phyloP scores from a whole-genome alignment of 805 yeast species.

The Starmerella riodocensis region DNA sequence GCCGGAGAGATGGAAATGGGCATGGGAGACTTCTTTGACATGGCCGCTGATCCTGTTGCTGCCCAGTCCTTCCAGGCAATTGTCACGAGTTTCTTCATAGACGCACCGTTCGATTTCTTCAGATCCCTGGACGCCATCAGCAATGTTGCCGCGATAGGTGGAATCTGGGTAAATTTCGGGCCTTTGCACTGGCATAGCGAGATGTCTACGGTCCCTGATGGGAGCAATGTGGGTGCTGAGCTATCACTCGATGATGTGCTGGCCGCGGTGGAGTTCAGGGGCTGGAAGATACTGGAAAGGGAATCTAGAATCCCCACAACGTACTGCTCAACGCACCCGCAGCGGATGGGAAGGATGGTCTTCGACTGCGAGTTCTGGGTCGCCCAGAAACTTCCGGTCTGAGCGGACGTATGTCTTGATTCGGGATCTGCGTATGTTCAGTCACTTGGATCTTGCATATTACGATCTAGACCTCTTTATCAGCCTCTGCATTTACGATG shows the following conservation, averaged over 20 bases:
- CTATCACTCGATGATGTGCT: slow-evolving; percentile 43
- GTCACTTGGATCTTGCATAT: too few species aligned
- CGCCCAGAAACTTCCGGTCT: slow-evolving; percentile 29
- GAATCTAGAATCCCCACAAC: slow-evolving; percentile 36
- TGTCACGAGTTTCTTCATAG: slow-evolving; percentile 59
- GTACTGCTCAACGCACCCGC: slow-evolving; percentile 39
- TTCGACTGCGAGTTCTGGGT: slow-evolving; percentile 64
- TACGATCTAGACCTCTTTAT: too few species aligned
- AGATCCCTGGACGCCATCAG: slow-evolving; percentile 58
- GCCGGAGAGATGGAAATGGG: slow-evolving; percentile 45
- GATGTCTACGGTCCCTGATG: slow-evolving; percentile 27
- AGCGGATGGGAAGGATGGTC: slow-evolving; percentile 40
- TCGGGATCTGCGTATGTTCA: too few species aligned
- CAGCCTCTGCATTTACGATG: too few species aligned
- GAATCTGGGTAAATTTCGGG: slow-evolving; percentile 71
- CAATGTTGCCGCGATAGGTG: slow-evolving; percentile 33
- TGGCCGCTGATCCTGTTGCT: slow-evolving; percentile 41
- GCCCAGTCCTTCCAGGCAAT: slow-evolving; percentile 26
- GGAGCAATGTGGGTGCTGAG: slow-evolving; percentile 31
- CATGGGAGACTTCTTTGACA: slow-evolving; percentile 58
- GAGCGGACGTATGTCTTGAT: not conserved
- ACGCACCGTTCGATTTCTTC: slow-evolving; percentile 75
- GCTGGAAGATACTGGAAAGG: slow-evolving; percentile 38
- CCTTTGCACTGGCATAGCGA: slow-evolving; percentile 65
- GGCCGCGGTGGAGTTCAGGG: slow-evolving; percentile 34